Conservation (phyloP, 306 rosid species). For the Amphicarpaea edgeworthii region DNA sequence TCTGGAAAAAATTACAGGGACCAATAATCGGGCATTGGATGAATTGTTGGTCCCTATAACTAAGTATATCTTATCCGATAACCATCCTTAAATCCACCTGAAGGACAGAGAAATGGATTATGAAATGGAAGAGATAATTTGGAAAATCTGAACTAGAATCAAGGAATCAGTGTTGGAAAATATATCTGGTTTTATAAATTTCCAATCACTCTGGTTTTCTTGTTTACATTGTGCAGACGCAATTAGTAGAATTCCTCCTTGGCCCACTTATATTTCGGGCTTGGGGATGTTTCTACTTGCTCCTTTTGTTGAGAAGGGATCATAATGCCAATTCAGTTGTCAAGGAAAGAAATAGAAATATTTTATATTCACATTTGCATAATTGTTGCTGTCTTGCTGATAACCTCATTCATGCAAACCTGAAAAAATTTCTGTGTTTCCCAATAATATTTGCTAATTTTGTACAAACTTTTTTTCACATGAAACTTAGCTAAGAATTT, state of each 20-base stretch:
- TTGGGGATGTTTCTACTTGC: too few relatives aligned
- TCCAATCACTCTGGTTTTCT: too few relatives aligned
- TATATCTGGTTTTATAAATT: too few relatives aligned
- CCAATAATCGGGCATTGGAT: background rate
- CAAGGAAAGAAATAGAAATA: background rate
- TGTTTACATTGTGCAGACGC: too few relatives aligned
- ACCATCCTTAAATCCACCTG: background rate
- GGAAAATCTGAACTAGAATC: too few relatives aligned
- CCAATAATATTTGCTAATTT: background rate
- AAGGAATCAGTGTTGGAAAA: too few relatives aligned
- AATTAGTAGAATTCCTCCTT: too few relatives aligned
- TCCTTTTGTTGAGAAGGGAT: too few relatives aligned
- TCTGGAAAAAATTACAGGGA: background rate
- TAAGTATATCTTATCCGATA: background rate
- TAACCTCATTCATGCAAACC: background rate
- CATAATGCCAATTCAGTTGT: background rate
- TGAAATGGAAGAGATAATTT: too few relatives aligned
- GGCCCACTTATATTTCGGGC: too few relatives aligned
- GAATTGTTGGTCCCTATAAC: background rate
- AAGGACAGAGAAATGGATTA: too few relatives aligned
- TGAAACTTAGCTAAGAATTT: background rate
- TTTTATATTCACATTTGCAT: constrained; percentile 25
- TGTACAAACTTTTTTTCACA: background rate
- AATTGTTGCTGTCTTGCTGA: constrained; percentile 1
- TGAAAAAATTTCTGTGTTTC: background rate